Evolutionary conservation across 2,329 filamentous ascomycete genomes (phyloP).

Genomic region (Xylaria hypoxylon): DNA sequence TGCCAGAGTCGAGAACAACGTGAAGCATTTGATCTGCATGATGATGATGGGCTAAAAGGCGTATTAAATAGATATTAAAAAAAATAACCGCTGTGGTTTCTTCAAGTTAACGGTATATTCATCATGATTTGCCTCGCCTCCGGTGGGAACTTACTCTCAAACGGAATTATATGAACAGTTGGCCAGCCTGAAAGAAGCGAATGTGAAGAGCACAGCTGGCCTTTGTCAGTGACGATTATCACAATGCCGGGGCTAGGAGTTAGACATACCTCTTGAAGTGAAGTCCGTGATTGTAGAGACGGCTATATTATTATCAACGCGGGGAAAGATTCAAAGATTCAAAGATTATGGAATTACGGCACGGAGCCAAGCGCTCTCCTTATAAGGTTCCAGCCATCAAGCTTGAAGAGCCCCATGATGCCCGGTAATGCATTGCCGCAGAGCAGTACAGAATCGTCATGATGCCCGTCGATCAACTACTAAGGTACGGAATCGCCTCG

Average conservation of each 20-base stretch:
- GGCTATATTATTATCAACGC: background rate
- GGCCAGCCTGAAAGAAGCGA: constrained; percentile 37
- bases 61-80: constrained; percentile 16
- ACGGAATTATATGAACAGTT: constrained; percentile 36
- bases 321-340: background rate
- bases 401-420: background rate
- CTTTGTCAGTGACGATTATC: constrained; percentile 28
- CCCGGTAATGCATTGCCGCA: background rate
- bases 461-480: constrained; percentile 13
- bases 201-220: constrained; percentile 48
- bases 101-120: constrained; percentile 2
- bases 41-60: constrained; percentile 30
- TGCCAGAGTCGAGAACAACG: constrained; percentile 45
- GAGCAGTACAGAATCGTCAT: constrained; percentile 18
- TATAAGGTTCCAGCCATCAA: constrained; percentile 13
- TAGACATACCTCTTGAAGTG: constrained; percentile 28
- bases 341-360: background rate
- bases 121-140: background rate
- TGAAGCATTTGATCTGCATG: constrained; percentile 45
- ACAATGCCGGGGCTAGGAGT: background rate
- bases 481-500: constrained; percentile 21
- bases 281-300: constrained; percentile 4
- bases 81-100: constrained; percentile 9
- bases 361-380: constrained; percentile 16
- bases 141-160: constrained; percentile 42